Evolutionary conservation across 352 stramenopile species (phyloP).

Genomic region (Phytophthora pseudosyringae): DNA sequence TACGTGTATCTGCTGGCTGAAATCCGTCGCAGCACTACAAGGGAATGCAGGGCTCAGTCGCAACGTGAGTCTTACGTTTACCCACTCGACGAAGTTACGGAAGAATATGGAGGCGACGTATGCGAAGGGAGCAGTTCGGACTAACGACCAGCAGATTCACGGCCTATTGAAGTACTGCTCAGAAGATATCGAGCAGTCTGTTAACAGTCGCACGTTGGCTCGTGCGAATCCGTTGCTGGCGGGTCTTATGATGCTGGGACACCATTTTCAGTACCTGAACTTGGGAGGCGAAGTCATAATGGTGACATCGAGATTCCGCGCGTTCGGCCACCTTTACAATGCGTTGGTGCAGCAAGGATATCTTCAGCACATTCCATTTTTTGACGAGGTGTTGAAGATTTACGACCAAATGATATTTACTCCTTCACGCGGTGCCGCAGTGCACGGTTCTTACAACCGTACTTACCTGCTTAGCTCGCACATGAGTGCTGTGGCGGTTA

Average conservation of each 20-base stretch:
- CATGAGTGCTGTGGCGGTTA: slow-evolving; percentile 29
- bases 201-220: slow-evolving; percentile 11
- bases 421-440: slow-evolving; percentile 29
- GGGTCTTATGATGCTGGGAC: slow-evolving; percentile 31
- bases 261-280: slow-evolving; percentile 33
- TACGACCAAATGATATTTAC: slow-evolving; percentile 42
- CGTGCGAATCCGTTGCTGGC: slow-evolving; percentile 42
- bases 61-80: slow-evolving; percentile 34
- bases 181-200: slow-evolving; percentile 14
- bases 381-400: slow-evolving; percentile 34
- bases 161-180: slow-evolving; percentile 1
- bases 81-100: slow-evolving; percentile 26
- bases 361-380: slow-evolving; percentile 33
- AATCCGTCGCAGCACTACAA: slow-evolving; percentile 36
- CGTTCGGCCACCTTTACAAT: slow-evolving; percentile 42
- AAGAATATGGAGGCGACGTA: slow-evolving; percentile 24
- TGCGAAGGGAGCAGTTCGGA: slow-evolving; percentile 24
- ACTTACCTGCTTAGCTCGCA: slow-evolving; percentile 34
- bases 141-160: slow-evolving; percentile 23
- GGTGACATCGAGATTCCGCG: slow-evolving; percentile 35
- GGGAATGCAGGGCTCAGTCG: slow-evolving; percentile 27
- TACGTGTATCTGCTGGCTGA: slow-evolving; percentile 39
- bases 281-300: slow-evolving; percentile 31
- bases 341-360: slow-evolving; percentile 28
- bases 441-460: slow-evolving; percentile 29